These are phyloP conservation scores for Tolypocladium guangdongense DNA, from an alignment of 2,329 filamentous ascomycete genomes.

Conservation along the genomic window DNA sequence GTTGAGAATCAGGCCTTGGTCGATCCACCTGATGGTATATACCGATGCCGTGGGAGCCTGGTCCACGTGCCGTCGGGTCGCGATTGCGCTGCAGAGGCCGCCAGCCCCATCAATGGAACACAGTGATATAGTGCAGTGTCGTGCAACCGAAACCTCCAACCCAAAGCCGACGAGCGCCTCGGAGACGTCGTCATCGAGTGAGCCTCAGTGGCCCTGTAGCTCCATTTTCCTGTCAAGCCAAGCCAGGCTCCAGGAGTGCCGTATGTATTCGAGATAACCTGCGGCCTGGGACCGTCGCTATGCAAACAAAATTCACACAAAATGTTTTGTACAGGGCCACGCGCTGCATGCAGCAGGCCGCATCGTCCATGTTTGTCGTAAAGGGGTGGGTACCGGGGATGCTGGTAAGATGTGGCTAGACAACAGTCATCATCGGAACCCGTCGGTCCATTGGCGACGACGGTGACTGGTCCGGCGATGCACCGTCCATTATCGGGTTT, in stretches of 20 bases:
- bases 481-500: conserved; percentile 37
- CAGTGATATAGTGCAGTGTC: not conserved
- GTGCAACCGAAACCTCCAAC: not conserved
- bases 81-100: not conserved
- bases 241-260: conserved; percentile 2
- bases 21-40: not conserved
- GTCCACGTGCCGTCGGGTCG: not conserved
- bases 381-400: not conserved
- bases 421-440: conserved; percentile 56
- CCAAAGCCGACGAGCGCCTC: not conserved
- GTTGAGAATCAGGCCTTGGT: not conserved
- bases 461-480: conserved; percentile 42
- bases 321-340: conserved; percentile 16
- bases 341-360: not conserved
- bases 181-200: not conserved
- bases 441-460: conserved; percentile 38
- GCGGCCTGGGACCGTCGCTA: conserved; percentile 21
- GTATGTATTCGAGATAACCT: conserved; percentile 9
- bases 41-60: not conserved
- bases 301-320: conserved; percentile 22
- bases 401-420: conserved; percentile 18
- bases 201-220: not conserved
- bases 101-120: not conserved
- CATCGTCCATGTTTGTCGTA: not conserved
- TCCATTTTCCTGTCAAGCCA: not conserved